Conservation (phyloP, 768 basidiomycete genomes). For the Amanita polypyramis region DNA sequence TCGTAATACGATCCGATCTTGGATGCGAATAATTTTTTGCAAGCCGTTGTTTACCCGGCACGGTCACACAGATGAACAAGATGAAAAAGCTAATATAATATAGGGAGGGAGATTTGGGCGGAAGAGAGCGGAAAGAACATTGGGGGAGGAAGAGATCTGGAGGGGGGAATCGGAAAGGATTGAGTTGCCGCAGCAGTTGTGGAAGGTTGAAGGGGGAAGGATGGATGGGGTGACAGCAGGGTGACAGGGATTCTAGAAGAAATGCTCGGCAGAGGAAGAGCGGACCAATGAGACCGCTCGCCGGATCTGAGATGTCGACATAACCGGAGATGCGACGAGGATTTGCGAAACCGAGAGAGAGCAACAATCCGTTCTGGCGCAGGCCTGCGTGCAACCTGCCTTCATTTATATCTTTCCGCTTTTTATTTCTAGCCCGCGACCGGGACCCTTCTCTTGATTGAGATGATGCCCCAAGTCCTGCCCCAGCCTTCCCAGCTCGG, state of each 20-base stretch:
- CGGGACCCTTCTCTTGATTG: constrained; percentile 7
- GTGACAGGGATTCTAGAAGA: constrained; percentile 18
- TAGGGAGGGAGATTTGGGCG: constrained; percentile 2
- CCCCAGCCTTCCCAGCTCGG: constrained; percentile 14
- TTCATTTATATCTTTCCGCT: constrained; percentile 12
- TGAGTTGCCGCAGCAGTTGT: constrained; percentile 14
- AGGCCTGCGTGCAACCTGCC: constrained; percentile 9
- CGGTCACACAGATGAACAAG: too few species aligned
- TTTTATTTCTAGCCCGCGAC: constrained; percentile 5
- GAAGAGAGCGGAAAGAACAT: constrained; percentile 10
- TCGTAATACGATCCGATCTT: constrained; percentile 10
- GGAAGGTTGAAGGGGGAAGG: constrained; percentile 14
- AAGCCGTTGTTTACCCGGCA: constrained; percentile 1
- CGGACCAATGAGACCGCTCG: constrained; percentile 12
- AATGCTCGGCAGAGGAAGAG: constrained; percentile 18
- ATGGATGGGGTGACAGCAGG: constrained; percentile 15
- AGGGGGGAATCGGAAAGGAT: constrained; percentile 8
- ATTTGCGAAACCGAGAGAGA: constrained; percentile 9
- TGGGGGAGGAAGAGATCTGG: constrained; percentile 11
- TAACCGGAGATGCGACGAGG: constrained; percentile 13
- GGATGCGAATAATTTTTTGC: constrained; percentile 3
- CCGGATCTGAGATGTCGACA: constrained; percentile 23
- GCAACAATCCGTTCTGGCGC: constrained; percentile 14
- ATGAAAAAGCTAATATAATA: too few species aligned
- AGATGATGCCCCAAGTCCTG: constrained; percentile 18